Evolutionary conservation across 257 asterid genomes (phyloP).

Genomic region (Rehmannia glutinosa): DNA sequence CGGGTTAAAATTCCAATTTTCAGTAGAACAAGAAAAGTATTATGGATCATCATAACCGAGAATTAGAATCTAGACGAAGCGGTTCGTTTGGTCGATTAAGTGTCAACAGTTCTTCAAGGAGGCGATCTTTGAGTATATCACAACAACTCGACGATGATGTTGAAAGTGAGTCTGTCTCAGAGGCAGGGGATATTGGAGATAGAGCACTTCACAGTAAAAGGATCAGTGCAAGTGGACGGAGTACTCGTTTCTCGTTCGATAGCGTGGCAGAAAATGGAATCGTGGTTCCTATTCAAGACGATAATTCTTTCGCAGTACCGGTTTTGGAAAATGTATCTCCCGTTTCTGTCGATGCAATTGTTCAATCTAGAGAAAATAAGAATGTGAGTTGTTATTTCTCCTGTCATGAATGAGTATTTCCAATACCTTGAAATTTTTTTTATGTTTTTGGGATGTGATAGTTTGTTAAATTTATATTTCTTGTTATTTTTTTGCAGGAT

Average conservation of each 20-base stretch:
- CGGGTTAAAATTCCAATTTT: not conserved
- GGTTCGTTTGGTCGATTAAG: constrained; percentile 41
- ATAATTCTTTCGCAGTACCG: constrained; percentile 5
- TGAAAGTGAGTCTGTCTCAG: constrained; percentile 65
- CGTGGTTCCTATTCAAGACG: constrained; percentile 46
- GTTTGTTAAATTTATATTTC: not conserved
- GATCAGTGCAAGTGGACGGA: constrained; percentile 43
- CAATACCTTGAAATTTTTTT: not conserved
- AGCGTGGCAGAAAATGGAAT: constrained; percentile 31
- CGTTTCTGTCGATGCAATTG: constrained; percentile 27
- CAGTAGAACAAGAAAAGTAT: constrained; percentile 11
- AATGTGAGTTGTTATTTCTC: constrained; percentile 31
- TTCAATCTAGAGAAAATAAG: constrained; percentile 27
- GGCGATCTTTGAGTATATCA: constrained; percentile 36
- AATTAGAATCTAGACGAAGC: constrained; percentile 32
- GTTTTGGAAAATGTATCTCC: constrained; percentile 10
- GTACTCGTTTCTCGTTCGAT: constrained; percentile 40
- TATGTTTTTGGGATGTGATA: not conserved
- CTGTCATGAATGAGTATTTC: not conserved
- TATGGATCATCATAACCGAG: constrained; percentile 42
- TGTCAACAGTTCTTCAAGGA: constrained; percentile 41
- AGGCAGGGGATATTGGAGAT: constrained; percentile 95
- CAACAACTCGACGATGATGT: constrained; percentile 31
- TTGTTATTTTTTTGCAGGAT: constrained; percentile 32
- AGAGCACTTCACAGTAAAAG: constrained; percentile 62